phyloP scores from a whole-genome alignment of 192 early-diverging fungal species.

The Dispira simplex region DNA sequence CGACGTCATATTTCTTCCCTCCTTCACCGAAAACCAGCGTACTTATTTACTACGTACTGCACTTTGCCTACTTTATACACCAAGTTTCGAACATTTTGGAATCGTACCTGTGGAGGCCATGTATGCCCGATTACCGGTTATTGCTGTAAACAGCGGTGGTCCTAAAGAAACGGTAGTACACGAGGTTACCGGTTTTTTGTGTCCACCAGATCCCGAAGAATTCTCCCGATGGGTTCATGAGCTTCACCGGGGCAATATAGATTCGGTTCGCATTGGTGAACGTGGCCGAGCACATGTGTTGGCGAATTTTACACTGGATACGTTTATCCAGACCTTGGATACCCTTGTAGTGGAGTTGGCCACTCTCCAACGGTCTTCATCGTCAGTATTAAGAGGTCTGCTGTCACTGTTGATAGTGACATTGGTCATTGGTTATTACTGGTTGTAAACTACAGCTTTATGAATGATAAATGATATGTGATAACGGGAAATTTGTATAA shows the following conservation, averaged over 20 bases:
- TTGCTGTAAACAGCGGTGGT: conserved; percentile 75
- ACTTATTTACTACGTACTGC: conserved; percentile 47
- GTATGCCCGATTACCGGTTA: conserved; percentile 74
- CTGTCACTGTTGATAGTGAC: background rate
- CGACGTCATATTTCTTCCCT: conserved; percentile 77
- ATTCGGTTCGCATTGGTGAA: conserved; percentile 32
- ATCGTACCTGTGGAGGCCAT: conserved; percentile 96
- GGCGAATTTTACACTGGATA: conserved; percentile 35
- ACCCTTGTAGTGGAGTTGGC: conserved; percentile 28
- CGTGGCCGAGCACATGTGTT: conserved; percentile 37
- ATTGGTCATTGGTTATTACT: background rate
- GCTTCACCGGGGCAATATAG: conserved; percentile 27
- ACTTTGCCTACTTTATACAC: conserved; percentile 69
- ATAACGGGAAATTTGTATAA: background rate
- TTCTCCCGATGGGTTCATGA: conserved; percentile 48
- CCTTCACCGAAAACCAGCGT: conserved; percentile 70
- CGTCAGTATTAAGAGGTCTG: background rate
- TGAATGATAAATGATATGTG: too few species aligned
- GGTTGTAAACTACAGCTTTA: background rate
- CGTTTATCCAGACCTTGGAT: conserved; percentile 46
- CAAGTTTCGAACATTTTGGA: conserved; percentile 87
- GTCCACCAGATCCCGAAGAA: conserved; percentile 31
- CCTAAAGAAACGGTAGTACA: conserved; percentile 69
- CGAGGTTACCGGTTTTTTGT: conserved; percentile 60
- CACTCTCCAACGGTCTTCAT: background rate